Conservation (phyloP, 164 flowering plant genomes). For the Hamamelis virginiana region DNA sequence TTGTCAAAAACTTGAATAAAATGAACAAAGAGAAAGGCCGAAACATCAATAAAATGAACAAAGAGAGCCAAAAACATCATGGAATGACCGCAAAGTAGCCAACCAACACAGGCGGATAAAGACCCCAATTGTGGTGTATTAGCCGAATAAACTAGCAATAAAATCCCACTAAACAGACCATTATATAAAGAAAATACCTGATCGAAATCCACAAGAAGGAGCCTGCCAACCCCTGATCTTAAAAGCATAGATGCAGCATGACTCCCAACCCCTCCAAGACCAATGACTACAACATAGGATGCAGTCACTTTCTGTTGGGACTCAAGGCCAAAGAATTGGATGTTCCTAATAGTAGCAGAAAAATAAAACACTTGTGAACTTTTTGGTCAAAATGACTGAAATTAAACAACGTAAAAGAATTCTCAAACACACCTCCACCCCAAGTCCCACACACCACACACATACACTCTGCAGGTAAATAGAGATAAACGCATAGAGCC, state of each 20-base stretch:
- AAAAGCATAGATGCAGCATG: constrained; percentile 98
- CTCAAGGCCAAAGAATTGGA: constrained; percentile 89
- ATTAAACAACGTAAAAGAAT: background rate
- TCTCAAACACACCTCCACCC: too few species aligned
- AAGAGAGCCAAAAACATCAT: too few species aligned
- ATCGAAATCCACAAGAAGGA: constrained; percentile 94
- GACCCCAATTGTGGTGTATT: too few species aligned
- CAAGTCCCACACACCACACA: too few species aligned
- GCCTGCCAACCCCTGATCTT: constrained; percentile 92
- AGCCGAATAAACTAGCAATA: background rate
- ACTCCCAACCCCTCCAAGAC: constrained; percentile 99
- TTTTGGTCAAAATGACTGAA: background rate
- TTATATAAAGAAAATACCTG: constrained; percentile 49
- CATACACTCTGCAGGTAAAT: too few species aligned
- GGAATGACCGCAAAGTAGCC: too few species aligned
- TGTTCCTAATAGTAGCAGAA: constrained; percentile 55
- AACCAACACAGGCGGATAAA: too few species aligned
- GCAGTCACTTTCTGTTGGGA: constrained; percentile 72
- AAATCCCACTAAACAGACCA: background rate
- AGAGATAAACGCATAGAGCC: too few species aligned
- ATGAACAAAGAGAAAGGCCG: background rate
- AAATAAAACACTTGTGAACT: background rate
- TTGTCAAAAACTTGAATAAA: background rate
- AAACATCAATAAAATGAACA: background rate
- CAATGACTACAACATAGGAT: constrained; percentile 94